phyloP scores from a whole-genome alignment of 2,329 filamentous ascomycete genomes.

The Botrytis squamosa region DNA sequence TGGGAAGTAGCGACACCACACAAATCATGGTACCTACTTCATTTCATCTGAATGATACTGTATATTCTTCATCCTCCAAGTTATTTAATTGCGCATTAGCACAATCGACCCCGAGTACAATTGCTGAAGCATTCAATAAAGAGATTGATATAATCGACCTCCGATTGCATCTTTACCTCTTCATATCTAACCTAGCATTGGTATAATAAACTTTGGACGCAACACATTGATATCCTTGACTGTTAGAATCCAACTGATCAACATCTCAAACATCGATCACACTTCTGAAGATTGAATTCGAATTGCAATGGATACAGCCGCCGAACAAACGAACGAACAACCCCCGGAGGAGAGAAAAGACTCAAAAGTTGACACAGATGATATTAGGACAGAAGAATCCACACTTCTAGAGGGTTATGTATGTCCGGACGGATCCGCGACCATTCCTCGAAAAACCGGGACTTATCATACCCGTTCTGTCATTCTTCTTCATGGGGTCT shows the following conservation, averaged over 20 bases:
- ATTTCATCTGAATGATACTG: not conserved
- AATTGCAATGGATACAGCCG: not conserved
- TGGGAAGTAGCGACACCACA: not conserved
- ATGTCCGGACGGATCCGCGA: not conserved
- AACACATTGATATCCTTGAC: not conserved
- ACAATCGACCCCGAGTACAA: not conserved
- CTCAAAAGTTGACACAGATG: not conserved
- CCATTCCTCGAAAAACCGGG: not conserved
- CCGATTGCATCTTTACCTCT: not conserved
- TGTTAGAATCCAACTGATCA: not conserved
- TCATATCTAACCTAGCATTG: not conserved
- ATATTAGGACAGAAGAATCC: not conserved
- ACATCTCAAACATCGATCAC: not conserved
- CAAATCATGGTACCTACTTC: not conserved
- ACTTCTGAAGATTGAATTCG: not conserved
- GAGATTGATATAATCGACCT: not conserved
- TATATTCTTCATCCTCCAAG: no score
- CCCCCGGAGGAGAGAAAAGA: not conserved
- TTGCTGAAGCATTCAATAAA: not conserved
- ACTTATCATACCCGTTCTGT: not conserved
- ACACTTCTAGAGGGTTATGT: fast-evolving
- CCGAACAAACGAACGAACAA: not conserved
- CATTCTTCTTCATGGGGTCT: not conserved
- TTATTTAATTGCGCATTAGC: not conserved
- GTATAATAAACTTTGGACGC: not conserved